Percentiles rank a stretch among this genome's conserved stretches.
Evolutionary conservation across 768 basidiomycete species (phyloP).

Genomic region (Amanita jacksonii): DNA sequence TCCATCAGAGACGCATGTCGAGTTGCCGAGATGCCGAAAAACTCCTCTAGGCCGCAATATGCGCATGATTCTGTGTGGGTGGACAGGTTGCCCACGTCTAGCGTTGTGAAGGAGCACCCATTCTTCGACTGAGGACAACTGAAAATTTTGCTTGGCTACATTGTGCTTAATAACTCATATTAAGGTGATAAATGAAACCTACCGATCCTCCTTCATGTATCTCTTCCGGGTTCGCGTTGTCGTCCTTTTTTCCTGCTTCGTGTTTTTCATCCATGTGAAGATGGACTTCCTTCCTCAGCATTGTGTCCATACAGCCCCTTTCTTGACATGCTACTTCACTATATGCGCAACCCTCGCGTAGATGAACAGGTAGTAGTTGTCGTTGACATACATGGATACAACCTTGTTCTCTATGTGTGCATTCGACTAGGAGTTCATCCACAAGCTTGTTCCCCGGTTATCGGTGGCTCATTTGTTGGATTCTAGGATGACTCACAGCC

Average conservation of each 20-base stretch:
- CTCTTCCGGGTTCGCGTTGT: neutral
- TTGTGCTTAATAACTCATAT: neutral
- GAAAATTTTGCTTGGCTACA: neutral
- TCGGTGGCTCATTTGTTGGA: neutral
- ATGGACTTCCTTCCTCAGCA: constrained; percentile 36
- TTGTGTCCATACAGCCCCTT: constrained; percentile 31
- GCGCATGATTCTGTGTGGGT: constrained; percentile 28
- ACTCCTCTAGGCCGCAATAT: constrained; percentile 54
- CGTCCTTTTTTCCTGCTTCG: neutral
- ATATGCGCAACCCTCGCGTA: constrained; percentile 53
- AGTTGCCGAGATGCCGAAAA: constrained; percentile 31
- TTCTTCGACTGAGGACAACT: constrained; percentile 3
- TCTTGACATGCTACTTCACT: constrained; percentile 42
- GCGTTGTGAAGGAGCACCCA: constrained; percentile 28
- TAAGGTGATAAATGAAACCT: neutral
- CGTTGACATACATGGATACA: constrained; percentile 59
- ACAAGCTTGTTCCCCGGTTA: constrained; percentile 46
- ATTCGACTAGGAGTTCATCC: constrained; percentile 72
- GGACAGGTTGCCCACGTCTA: constrained; percentile 34
- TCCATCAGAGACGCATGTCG: constrained; percentile 36
- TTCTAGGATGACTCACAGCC: constrained; percentile 39
- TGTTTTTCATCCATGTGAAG: constrained; percentile 18
- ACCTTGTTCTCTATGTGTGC: constrained; percentile 48
- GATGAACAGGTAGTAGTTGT: constrained; percentile 52
- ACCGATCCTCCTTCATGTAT: neutral